Base-by-base conservation (phyloP, 805 yeast genomes). In the Kazachstania taianensis region DNA sequence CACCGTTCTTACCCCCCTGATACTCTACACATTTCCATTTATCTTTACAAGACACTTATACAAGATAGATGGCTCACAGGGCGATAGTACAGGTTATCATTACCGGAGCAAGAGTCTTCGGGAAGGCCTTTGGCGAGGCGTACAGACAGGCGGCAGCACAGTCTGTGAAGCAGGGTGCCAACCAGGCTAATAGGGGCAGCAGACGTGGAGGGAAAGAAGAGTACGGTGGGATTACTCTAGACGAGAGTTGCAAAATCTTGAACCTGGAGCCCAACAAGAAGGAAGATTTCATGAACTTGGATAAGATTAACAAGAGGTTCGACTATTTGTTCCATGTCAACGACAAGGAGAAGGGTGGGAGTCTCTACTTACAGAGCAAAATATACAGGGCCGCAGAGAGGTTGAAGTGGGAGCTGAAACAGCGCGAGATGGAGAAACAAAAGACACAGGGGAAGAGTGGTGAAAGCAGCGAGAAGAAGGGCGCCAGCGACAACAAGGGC, bases 81-180 rank as follows among this genome's bases (percentile, higher is more conserved):
- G 71, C 94, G 39, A 55, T 89, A 37, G 84, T 83, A 45, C 89
- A 83, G 61, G 95, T 92, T 44, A 71, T 86, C 33, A 73, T 87
- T 52, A 87, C 97, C 7, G 97, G 97, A 39, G 94, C 96, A 4
- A 79, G 84, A 48, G 97, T 89, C 20, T 86, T 92, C 55, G 96
- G 97, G 39, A 75, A 83, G 49, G 98, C 98, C 0, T 92, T 92
- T 58, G 71, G 85, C n/a, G 94, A 86, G 58, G 97, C 98, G 0
- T 92, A 89, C 69, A 81, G 79, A 52, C 97, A 92, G 63, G 94
- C 94, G 2, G 96, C 97, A 13, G 83, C 89, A 35, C 87, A 87
- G 37, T 77, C 94, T n/a, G 85, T 89, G 2, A 72, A 83, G 20
- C 75, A 75, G 46, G 67, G 81, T 15, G 70, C 76, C 5, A 63